These are phyloP conservation scores for Apiospora rasikravindrae DNA, from an alignment of 2,329 filamentous ascomycete species.

Conservation along the genomic window DNA sequence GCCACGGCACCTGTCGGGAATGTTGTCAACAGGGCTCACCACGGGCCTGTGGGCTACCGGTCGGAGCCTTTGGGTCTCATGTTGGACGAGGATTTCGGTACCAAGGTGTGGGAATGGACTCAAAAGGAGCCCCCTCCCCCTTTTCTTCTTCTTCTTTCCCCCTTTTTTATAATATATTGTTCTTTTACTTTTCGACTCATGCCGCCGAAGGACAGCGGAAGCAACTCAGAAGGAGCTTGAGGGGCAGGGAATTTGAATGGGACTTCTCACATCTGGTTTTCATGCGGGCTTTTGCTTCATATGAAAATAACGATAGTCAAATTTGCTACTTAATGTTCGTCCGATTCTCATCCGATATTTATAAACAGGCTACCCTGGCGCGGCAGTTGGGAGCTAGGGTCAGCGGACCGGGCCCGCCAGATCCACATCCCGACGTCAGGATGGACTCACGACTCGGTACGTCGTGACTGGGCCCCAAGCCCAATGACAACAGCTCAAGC, in stretches of 20 bases:
- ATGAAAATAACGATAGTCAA: too few relatives aligned
- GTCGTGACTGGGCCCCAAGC: too few relatives aligned
- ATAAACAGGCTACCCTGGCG: not conserved
- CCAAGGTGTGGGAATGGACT: slow-evolving; percentile 41
- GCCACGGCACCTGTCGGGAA: slow-evolving; percentile 32
- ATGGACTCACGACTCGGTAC: too few relatives aligned
- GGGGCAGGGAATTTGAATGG: not conserved
- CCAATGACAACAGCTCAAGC: too few relatives aligned
- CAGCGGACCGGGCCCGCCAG: not conserved
- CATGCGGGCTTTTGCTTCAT: too few relatives aligned
- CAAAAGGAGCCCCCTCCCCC: slow-evolving; percentile 38
- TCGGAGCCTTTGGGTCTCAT: slow-evolving; percentile 25
- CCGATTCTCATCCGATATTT: not conserved
- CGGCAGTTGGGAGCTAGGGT: not conserved
- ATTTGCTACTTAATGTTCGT: not conserved
- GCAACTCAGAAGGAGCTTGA: slow-evolving; percentile 38
- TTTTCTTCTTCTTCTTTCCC: too few relatives aligned
- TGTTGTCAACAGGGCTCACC: slow-evolving; percentile 39
- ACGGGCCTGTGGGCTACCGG: slow-evolving; percentile 41
- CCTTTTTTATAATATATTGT: too few relatives aligned
- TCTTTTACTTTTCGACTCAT: too few relatives aligned
- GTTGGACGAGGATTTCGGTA: slow-evolving; percentile 33
- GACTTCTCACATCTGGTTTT: not conserved
- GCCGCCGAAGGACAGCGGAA: too few relatives aligned
- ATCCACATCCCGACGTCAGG: not conserved